Evolutionary conservation across 2,329 filamentous ascomycete species (phyloP).

Genomic region (Corinectria fuckeliana): DNA sequence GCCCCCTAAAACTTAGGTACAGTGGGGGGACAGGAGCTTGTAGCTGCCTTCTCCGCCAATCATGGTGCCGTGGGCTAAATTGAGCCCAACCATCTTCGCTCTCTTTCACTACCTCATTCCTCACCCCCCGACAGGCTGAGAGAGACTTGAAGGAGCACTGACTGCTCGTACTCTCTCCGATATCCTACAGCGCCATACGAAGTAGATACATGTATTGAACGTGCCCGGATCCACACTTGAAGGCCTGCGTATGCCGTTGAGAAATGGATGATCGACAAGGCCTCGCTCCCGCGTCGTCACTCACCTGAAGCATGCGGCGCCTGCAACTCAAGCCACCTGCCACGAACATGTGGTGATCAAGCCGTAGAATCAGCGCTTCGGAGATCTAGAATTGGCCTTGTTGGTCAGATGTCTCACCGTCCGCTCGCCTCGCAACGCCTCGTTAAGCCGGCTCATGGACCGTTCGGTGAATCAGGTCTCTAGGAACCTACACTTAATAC

Average conservation of each 20-base stretch:
- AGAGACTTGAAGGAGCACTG: neutral
- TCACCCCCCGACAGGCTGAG: no score
- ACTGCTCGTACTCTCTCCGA: neutral
- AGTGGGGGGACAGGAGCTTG: neutral
- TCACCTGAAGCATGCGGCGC: neutral
- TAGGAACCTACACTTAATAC: neutral
- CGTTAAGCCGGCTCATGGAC: neutral
- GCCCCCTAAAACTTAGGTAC: constrained; percentile 8
- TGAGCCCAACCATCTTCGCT: constrained; percentile 1
- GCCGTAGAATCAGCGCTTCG: constrained; percentile 8
- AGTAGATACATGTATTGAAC: no score
- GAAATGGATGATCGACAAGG: no score
- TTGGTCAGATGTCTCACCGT: neutral
- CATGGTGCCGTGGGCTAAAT: constrained; percentile 1
- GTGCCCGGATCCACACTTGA: no score
- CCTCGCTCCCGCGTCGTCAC: neutral
- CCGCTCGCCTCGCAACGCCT: neutral
- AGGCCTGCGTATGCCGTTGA: no score
- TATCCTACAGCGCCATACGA: neutral
- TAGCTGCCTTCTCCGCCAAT: constrained; percentile 5
- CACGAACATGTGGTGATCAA: constrained; percentile 26
- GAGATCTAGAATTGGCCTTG: constrained; percentile 20
- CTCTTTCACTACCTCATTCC: no score
- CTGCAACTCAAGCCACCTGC: neutral
- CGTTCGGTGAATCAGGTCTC: constrained; percentile 1